phyloP scores from a whole-genome alignment of 768 basidiomycete species.

The Boletus bicolor region DNA sequence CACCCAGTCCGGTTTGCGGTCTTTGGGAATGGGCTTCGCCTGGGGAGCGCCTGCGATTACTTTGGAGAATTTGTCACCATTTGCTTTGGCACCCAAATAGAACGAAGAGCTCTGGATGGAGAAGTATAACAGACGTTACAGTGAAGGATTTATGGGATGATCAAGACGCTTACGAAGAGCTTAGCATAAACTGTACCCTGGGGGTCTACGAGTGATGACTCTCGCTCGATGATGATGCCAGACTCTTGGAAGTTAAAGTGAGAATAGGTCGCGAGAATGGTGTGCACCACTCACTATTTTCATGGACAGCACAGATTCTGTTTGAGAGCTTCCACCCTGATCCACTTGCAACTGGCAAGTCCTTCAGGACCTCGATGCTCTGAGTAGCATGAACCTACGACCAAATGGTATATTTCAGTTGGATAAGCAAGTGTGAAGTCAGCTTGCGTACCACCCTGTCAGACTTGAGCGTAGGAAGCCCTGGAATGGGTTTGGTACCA shows the following conservation, averaged over 20 bases:
- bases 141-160: not conserved
- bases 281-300: constrained; percentile 63
- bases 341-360: constrained; percentile 73
- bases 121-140: not conserved
- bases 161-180: constrained; percentile 48
- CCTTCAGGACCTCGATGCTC: constrained; percentile 74
- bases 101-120: constrained; percentile 55
- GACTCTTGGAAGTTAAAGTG: constrained; percentile 45
- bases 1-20: constrained; percentile 58
- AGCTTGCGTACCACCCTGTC: constrained; percentile 56
- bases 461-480: constrained; percentile 68
- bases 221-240: constrained; percentile 68
- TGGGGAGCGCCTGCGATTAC: constrained; percentile 56
- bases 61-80: constrained; percentile 60
- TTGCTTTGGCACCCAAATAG: constrained; percentile 65
- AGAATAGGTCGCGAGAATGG: not conserved
- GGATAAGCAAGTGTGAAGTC: not conserved
- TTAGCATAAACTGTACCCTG: constrained; percentile 57
- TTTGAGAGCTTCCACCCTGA: constrained; percentile 74
- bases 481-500: constrained; percentile 45
- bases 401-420: not conserved
- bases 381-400: constrained; percentile 74
- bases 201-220: constrained; percentile 61
- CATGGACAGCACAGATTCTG: constrained; percentile 65
- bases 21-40: constrained; percentile 58